Evolutionary conservation across 1,284 basidiomycete species (phyloP), one percentile per base, ranked within the genome.

Genomic region (Ustilago curta): DNA sequence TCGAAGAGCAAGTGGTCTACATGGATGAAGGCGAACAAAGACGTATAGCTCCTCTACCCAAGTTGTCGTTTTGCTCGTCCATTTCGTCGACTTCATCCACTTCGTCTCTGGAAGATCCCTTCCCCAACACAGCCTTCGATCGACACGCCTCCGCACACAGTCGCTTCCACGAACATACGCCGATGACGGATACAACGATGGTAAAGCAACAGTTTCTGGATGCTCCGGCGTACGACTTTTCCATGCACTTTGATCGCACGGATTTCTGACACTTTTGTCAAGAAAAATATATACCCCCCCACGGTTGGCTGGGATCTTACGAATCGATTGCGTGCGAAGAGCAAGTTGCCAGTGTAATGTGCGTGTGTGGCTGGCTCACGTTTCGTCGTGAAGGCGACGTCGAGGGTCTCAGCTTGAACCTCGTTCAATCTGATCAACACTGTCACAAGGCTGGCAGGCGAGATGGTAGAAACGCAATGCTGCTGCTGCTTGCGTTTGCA

Each of bases 211-310:
- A 40, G 32, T 35, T 1, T 21, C 29, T n/a, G 8, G 29, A 21
- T 31, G 21, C 23, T 0, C 21, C 14, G 14, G 21, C 19, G 21
- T 70, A 68, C 19, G 63, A 75, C 27, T 70, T 75, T 39, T 63
- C 62, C 0, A 4, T 2, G 1, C 59, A 57, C 40, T 62, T 70
- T 27, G 43, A 60, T 23, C 31, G 53, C 16, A 62, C 59, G 9
- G 67, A 75, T 29, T 75, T 75, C 31, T 75, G 55, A 18, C n/a
- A n/a, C n/a, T 27, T 7, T 27, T 27, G 27, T 27, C 27, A 27
- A 7, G 27, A 27, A 27, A 27, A 4, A 27, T 27, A 27, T 27
- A 27, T 27, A 27, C 27, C 27, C 27, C 27, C n/a, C n/a, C n/a
- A n/a, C n/a, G n/a, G n/a, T n/a, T n/a, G n/a, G n/a, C n/a, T n/a